A percentile compares a stretch with the other conserved stretches of the same genome.
Evolutionary conservation across 352 stramenopile species (phyloP).

Genomic region (Phytophthora pini): DNA sequence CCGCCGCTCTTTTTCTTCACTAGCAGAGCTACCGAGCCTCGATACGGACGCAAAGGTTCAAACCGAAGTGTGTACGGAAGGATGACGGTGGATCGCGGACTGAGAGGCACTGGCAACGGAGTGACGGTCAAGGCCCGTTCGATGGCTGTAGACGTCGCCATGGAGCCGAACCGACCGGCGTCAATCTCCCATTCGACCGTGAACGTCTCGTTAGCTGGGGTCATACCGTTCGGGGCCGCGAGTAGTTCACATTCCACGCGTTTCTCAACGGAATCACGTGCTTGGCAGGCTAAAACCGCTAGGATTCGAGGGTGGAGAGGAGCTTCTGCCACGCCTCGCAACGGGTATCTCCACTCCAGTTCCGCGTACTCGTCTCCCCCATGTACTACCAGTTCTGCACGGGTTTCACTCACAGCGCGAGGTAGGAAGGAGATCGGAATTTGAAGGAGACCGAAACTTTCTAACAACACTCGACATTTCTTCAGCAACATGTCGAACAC

Average conservation of each 20-base stretch:
- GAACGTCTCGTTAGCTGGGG: slow-evolving; percentile 52
- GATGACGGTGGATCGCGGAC: slow-evolving; percentile 1
- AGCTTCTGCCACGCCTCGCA: slow-evolving; percentile 74
- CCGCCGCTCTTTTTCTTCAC: slow-evolving; percentile 85
- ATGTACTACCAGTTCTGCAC: slow-evolving; percentile 72
- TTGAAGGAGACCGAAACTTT: slow-evolving; percentile 86
- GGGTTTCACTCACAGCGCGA: slow-evolving; percentile 66
- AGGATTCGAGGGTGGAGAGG: slow-evolving; percentile 66
- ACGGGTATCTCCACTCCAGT: slow-evolving; percentile 80
- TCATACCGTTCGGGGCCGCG: slow-evolving; percentile 52
- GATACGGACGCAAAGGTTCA: slow-evolving; percentile 88
- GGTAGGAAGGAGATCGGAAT: slow-evolving; percentile 93
- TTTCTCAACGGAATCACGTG: slow-evolving; percentile 73
- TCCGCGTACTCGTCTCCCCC: slow-evolving; percentile 71
- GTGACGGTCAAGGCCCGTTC: slow-evolving; percentile 62
- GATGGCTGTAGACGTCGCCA: slow-evolving; percentile 52
- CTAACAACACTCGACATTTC: slow-evolving; percentile 74
- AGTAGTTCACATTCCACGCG: slow-evolving; percentile 68
- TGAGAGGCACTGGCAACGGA: slow-evolving; percentile 22
- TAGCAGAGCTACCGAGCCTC: slow-evolving; percentile 72
- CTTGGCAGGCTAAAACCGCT: slow-evolving; percentile 64
- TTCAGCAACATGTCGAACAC: slow-evolving; percentile 86
- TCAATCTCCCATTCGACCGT: slow-evolving; percentile 72
- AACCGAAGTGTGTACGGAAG: slow-evolving; percentile 78
- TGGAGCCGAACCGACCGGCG: slow-evolving; percentile 54